Base-by-base conservation (phyloP, 208 protist species). In the Crithidia sp. region DNA sequence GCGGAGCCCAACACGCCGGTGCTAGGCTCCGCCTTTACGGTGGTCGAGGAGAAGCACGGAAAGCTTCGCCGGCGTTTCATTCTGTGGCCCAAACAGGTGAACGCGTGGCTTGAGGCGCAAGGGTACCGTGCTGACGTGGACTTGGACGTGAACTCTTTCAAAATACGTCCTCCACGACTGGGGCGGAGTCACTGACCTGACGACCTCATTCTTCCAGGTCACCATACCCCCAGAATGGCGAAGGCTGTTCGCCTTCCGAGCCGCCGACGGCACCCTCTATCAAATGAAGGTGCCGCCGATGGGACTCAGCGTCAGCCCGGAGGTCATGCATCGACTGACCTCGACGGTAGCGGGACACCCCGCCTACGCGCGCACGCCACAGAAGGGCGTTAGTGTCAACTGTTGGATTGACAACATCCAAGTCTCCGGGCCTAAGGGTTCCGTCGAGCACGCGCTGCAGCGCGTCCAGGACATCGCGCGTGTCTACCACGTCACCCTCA, bases 391-490 rank as follows among this genome's bases (percentile, higher is more conserved):
- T 5, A 47, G 41, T 8, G 49, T 78, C 44, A 77, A 82, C 45
- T 58, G 74, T 4, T 82, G 66, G 62, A 67, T 82, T 36, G 77
- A 82, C 43, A 78, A 78, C 50, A 82, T 82, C 16, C 63, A 77
- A 37, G 67, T 78, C 71, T 61, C 71, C 14, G 71, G 77, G 39
- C n/a, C 65, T 5, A 19, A 17, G 9, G 8, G 47, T 9, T 39
- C 37, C 37, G 71, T 82, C 47, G 17, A 66, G 28, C 16, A n/a
- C 52, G 61, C 60, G 40, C 54, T 76, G 28, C n/a, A 19, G 41
- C 39, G 52, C 39, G 56, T 76, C 19, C 61, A 65, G 60, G 17
- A 68, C 40, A 53, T 13, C 7, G 45, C 61, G 7, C 5, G 13
- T 4, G 2, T 14, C 12, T 68, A 8, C 54, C 8, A 12, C 40